phyloP scores from a whole-genome alignment of 768 basidiomycete genomes.

The Saitozyma sp. region DNA sequence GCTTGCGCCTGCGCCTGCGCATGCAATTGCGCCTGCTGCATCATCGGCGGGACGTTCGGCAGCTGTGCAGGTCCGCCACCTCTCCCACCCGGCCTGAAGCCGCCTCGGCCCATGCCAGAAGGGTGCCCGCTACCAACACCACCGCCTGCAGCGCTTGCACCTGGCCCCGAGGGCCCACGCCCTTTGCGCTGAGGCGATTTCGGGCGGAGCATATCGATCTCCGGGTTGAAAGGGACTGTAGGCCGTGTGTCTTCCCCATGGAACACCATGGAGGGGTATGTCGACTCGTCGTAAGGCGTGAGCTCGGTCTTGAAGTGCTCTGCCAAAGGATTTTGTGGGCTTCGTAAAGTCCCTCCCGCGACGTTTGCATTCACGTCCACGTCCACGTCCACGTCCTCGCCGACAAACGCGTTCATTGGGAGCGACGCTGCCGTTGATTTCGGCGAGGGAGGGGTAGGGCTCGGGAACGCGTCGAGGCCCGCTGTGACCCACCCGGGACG shows the following conservation, averaged over 20 bases:
- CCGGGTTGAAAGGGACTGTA: slow-evolving; percentile 49
- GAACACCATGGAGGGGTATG: slow-evolving; percentile 14
- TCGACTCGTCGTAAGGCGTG: slow-evolving; percentile 57
- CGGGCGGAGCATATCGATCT: slow-evolving; percentile 79
- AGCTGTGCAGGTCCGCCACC: background rate
- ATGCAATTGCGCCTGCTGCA: slow-evolving; percentile 15
- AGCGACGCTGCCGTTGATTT: no score
- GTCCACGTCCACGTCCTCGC: no score
- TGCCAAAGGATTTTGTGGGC: background rate
- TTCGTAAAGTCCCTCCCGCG: no score
- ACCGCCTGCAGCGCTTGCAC: no score
- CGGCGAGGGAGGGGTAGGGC: no score
- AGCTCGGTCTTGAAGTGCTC: slow-evolving; percentile 65
- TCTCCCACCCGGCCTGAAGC: no score
- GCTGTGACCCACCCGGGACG: slow-evolving; percentile 74
- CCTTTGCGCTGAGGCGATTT: slow-evolving; percentile 65
- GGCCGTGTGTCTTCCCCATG: slow-evolving; percentile 18
- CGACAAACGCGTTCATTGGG: no score
- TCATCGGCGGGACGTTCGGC: slow-evolving; percentile 12
- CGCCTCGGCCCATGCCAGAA: no score
- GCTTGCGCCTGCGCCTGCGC: slow-evolving; percentile 26
- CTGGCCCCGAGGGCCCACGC: background rate
- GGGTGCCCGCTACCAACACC: no score
- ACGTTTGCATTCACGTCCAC: no score
- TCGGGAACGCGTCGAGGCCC: background rate